These are phyloP conservation scores for Coemansia sp. DNA, from an alignment of 192 early-diverging fungal species.

Conservation along the genomic window DNA sequence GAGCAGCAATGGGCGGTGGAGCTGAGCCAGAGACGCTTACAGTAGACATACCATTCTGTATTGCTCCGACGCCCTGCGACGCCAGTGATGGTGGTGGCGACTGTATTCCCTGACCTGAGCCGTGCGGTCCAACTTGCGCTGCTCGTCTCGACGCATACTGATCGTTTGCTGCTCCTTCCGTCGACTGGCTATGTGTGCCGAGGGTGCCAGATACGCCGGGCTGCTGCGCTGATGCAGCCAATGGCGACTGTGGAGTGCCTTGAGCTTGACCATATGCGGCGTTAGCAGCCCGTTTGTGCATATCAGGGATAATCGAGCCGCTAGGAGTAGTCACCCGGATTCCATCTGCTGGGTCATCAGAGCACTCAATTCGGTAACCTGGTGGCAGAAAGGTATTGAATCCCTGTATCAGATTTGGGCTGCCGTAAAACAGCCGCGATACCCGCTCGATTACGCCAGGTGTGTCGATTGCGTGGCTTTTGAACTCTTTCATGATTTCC, in stretches of 20 bases:
- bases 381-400: constrained; percentile 99
- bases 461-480: constrained; percentile 93
- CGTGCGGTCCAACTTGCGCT: constrained; percentile 9
- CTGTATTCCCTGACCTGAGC: constrained; percentile 19
- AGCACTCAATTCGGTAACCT: constrained; percentile 93
- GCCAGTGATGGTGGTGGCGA: constrained; percentile 10
- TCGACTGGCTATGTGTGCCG: constrained; percentile 1
- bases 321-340: constrained; percentile 90
- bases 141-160: constrained; percentile 30
- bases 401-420: constrained; percentile 87
- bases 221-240: constrained; percentile 2
- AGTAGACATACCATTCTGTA: constrained; percentile 2
- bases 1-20: not conserved
- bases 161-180: constrained; percentile 25
- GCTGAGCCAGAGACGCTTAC: constrained; percentile 1
- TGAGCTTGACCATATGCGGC: not conserved
- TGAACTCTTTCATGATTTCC: constrained; percentile 99
- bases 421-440: constrained; percentile 89
- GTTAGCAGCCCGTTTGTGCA: constrained; percentile 24
- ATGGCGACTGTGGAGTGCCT: constrained; percentile 19
- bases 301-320: constrained; percentile 54
- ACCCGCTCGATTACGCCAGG: constrained; percentile 97
- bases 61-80: constrained; percentile 3
- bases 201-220: not conserved
- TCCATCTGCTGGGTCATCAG: constrained; percentile 73